Percentiles rank a stretch among this genome's conserved stretches.
phyloP scores from a whole-genome alignment of 306 rosid genomes.

The Rosa lucieae region DNA sequence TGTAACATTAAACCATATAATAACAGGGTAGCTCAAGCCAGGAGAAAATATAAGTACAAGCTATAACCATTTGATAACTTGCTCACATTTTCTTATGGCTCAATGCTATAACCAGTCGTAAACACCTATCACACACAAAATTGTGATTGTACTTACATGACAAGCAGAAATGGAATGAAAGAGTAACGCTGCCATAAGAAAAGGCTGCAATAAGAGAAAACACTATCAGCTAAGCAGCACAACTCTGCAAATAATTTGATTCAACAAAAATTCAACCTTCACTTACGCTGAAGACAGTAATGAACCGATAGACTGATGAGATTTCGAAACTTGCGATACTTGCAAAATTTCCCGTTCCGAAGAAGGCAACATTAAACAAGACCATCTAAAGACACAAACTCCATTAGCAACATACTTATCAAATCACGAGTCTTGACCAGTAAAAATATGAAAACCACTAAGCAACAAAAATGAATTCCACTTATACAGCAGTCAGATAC shows the following conservation, averaged over 20 bases:
- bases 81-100: neutral
- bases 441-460: neutral
- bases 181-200: conserved; percentile 88
- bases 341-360: conserved; percentile 91
- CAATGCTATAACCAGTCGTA: neutral
- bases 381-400: conserved; percentile 54
- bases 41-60: neutral
- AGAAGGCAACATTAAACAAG: conserved; percentile 81
- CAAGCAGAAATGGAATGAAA: conserved; percentile 87
- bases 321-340: conserved; percentile 94
- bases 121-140: neutral
- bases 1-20: conserved; percentile 11
- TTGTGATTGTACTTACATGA: conserved; percentile 64
- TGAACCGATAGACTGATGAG: conserved; percentile 89
- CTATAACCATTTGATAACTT: neutral
- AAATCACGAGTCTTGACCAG: conserved; percentile 24
- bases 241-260: conserved; percentile 5
- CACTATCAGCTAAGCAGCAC: conserved; percentile 30
- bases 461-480: neutral
- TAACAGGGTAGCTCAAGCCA: neutral
- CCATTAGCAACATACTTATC: conserved; percentile 15
- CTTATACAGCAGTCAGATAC: neutral
- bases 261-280: conserved; percentile 19
- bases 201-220: conserved; percentile 60
- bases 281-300: conserved; percentile 88